Evolutionary conservation across 73 alveolate species (phyloP).

Genomic region (Paramecium sonneborni): DNA sequence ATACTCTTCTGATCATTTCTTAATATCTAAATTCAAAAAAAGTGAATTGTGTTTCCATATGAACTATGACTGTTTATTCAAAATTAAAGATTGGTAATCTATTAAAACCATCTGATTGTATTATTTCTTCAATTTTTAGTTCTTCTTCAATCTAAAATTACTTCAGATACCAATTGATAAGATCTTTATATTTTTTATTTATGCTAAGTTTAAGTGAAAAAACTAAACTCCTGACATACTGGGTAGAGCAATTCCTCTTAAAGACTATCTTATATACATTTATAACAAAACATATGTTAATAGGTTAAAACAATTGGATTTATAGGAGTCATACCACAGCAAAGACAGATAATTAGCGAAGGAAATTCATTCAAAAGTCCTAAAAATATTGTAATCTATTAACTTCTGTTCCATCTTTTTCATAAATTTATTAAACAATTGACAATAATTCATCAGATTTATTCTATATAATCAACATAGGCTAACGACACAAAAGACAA

Average conservation of each 20-base stretch:
- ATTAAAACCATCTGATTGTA: neutral
- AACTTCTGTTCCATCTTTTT: neutral
- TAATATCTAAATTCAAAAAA: constrained; percentile 14
- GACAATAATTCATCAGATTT: constrained; percentile 28
- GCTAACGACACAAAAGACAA: constrained; percentile 38
- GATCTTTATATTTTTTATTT: constrained; percentile 38
- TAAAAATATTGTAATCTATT: neutral
- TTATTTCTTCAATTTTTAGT: neutral
- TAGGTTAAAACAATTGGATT: constrained; percentile 34
- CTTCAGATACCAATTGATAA: constrained; percentile 35
- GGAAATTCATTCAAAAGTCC: constrained; percentile 43
- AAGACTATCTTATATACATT: neutral
- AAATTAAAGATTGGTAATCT: constrained; percentile 14
- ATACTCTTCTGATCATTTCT: neutral
- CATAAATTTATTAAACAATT: neutral
- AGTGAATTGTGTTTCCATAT: neutral
- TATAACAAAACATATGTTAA: constrained; percentile 41
- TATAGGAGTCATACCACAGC: constrained; percentile 43
- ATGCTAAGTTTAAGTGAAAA: neutral
- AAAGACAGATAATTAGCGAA: constrained; percentile 2
- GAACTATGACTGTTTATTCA: neutral
- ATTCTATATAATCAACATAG: neutral
- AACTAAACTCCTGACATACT: neutral
- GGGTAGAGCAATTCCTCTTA: constrained; percentile 28
- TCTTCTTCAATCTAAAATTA: constrained; percentile 6